Evolutionary conservation across 371 early-diverging fungal genomes (phyloP).

Genomic region (Mortierella sp.): DNA sequence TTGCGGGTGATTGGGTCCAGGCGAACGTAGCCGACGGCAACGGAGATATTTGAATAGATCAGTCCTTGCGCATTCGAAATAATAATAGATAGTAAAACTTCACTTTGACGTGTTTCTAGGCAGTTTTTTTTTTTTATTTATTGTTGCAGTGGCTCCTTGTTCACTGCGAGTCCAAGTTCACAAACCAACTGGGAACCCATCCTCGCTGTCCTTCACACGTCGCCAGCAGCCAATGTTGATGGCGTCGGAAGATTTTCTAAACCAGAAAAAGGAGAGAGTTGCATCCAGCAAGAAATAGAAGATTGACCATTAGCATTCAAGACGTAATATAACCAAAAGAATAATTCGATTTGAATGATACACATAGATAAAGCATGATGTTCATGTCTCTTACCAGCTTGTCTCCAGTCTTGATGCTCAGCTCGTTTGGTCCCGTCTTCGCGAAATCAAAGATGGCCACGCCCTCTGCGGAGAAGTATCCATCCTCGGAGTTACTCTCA

Average conservation of each 20-base stretch:
- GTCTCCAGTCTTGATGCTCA: slow-evolving; percentile 66
- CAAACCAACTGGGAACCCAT: slow-evolving; percentile 61
- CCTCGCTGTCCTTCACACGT: slow-evolving; percentile 54
- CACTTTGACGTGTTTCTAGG: no score
- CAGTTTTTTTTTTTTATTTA: no score
- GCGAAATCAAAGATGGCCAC: slow-evolving; percentile 67
- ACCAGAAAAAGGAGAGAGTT: not conserved
- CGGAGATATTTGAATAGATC: no score
- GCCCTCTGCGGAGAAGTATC: slow-evolving; percentile 57
- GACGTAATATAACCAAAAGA: no score
- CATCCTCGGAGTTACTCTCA: slow-evolving; percentile 57
- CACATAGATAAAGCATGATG: no score
- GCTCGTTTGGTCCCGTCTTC: slow-evolving; percentile 60
- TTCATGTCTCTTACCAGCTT: slow-evolving; percentile 57
- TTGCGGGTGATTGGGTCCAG: no score
- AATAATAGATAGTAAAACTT: no score
- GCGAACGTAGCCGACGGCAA: no score
- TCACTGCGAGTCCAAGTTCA: slow-evolving; percentile 46
- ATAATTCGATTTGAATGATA: no score
- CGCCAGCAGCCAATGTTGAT: slow-evolving; percentile 52
- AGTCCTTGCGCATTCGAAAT: no score
- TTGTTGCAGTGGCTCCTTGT: not conserved
- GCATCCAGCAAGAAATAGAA: not conserved
- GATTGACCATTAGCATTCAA: not conserved
- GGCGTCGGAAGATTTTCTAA: slow-evolving; percentile 54